A percentile compares a stretch with the other conserved stretches of the same genome.
phyloP scores from a whole-genome alignment of 805 yeast genomes.

The Candida ponderosae region DNA sequence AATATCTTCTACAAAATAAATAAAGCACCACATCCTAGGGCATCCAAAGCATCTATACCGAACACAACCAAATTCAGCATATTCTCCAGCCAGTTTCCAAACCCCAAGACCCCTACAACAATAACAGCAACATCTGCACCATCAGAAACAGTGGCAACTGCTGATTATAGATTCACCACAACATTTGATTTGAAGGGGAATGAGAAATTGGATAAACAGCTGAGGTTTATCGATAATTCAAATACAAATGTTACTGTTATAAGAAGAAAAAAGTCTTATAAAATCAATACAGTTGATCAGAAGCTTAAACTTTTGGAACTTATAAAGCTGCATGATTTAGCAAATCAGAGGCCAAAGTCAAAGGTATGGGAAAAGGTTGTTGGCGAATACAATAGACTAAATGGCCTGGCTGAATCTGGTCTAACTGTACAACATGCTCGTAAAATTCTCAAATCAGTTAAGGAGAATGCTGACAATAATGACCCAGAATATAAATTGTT shows the following conservation, averaged over 20 bases:
- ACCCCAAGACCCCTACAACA: too few relatives aligned
- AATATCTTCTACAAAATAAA: too few relatives aligned
- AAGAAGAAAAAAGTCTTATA: constrained; percentile 2
- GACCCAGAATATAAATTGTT: too few relatives aligned
- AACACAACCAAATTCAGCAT: too few relatives aligned
- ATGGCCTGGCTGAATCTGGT: not conserved
- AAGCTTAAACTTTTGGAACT: not conserved
- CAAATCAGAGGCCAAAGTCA: not conserved
- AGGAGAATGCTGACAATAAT: too few relatives aligned
- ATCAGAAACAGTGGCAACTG: constrained; percentile 1
- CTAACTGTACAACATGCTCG: constrained; percentile 3
- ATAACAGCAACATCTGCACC: not conserved
- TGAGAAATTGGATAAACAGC: not conserved
- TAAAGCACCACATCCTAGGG: too few relatives aligned
- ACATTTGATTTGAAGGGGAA: constrained; percentile 1
- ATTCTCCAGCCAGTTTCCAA: too few relatives aligned
- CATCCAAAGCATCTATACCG: too few relatives aligned
- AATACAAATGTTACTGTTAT: not conserved
- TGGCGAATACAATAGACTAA: not conserved
- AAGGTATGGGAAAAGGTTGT: constrained; percentile 1
- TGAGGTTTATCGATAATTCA: not conserved
- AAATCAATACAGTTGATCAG: not conserved
- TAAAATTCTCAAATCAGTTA: too few relatives aligned
- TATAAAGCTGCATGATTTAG: not conserved
- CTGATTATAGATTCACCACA: not conserved